A percentile compares a stretch with the other conserved stretches of the same genome.
phyloP scores from a whole-genome alignment of 306 rosid species.

The Prunus persica region DNA sequence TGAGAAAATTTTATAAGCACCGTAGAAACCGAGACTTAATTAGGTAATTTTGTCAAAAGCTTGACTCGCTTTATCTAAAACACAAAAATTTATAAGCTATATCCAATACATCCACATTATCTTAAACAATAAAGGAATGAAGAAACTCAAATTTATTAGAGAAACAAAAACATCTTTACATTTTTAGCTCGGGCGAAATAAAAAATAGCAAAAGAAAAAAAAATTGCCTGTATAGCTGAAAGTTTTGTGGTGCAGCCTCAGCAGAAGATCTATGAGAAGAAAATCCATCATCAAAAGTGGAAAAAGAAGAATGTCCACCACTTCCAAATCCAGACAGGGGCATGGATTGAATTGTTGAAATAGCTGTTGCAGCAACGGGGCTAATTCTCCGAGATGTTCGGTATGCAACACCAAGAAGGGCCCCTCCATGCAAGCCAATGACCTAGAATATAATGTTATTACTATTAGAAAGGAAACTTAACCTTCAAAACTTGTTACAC shows the following conservation, averaged over 20 bases:
- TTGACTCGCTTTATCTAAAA: background rate
- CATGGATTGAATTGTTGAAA: constrained; percentile 96
- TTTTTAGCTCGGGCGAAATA: constrained; percentile 32
- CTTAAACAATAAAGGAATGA: background rate
- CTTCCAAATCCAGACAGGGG: constrained; percentile 94
- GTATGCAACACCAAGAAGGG: constrained; percentile 94
- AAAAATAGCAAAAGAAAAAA: background rate
- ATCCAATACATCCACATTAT: background rate
- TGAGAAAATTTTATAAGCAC: background rate
- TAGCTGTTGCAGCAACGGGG: constrained; percentile 92
- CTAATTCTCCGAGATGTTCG: constrained; percentile 92
- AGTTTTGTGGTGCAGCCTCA: constrained; percentile 81
- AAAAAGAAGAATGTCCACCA: constrained; percentile 85
- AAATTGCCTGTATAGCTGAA: constrained; percentile 84
- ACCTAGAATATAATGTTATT: constrained; percentile 47
- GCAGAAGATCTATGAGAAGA: constrained; percentile 68
- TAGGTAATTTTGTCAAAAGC: background rate
- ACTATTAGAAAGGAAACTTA: constrained; percentile 23
- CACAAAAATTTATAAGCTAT: background rate
- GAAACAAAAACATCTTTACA: constrained; percentile 30
- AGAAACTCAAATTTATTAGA: background rate
- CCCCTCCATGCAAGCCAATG: constrained; percentile 97
- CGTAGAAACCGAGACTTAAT: background rate
- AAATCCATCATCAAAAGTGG: constrained; percentile 83
- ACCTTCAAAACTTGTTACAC: background rate